Evolutionary conservation across 257 asterid species (phyloP).

Genomic region (Nicotiana obtusifolia): DNA sequence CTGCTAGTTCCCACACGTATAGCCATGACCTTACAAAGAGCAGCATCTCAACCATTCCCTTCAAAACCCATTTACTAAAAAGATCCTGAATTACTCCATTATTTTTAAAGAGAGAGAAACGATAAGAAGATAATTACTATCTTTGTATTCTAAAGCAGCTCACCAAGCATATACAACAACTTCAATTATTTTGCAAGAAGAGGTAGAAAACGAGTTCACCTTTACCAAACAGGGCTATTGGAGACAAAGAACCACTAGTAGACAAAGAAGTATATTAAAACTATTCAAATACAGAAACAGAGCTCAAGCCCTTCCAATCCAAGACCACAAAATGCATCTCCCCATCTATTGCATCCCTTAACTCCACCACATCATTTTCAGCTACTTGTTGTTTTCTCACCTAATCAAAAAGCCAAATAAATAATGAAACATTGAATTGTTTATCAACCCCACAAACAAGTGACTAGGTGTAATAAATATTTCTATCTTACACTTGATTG

Average conservation of each 20-base stretch:
- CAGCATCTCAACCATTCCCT: not conserved
- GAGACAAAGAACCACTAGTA: conserved; percentile 15
- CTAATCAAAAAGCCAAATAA: conserved; percentile 6
- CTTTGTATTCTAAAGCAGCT: conserved; percentile 6
- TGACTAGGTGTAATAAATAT: not conserved
- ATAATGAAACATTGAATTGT: not conserved
- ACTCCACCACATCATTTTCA: conserved; percentile 7
- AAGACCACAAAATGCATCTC: not conserved
- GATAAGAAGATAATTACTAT: not conserved
- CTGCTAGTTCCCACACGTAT: not conserved
- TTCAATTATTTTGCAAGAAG: conserved; percentile 8
- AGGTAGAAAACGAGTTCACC: conserved; percentile 11
- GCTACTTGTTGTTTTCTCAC: conserved; percentile 5
- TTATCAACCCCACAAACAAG: not conserved
- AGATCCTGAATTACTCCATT: not conserved
- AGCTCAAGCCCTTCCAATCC: conserved; percentile 7
- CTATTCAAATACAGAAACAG: not conserved
- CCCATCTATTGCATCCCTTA: not conserved
- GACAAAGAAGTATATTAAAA: not conserved
- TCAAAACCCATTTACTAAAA: not conserved
- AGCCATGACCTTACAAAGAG: not conserved
- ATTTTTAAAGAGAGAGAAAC: not conserved
- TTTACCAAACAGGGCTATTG: conserved; percentile 14
- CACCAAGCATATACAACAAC: conserved; percentile 10
- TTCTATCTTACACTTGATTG: not conserved